Base-by-base conservation (phyloP, 805 yeast genomes). In the Candida manassasensis region DNA sequence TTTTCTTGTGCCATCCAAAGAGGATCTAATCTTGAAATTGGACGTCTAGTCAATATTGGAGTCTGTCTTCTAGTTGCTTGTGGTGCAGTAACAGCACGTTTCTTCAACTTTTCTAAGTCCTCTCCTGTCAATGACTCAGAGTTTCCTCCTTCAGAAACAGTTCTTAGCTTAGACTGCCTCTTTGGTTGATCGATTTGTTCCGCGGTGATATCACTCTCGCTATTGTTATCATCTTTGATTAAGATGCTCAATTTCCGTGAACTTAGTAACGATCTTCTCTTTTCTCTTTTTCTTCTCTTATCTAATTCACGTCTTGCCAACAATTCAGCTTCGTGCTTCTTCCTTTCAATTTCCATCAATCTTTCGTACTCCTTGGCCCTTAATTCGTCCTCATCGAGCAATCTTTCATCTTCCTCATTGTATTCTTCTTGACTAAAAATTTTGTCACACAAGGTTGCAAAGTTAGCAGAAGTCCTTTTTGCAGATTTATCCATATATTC, bases 371-470 rank as follows among this genome's bases (percentile, higher is more conserved):
- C 73, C 31, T 41, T 52, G n/a, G 67, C 71, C 38, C 54, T 54
- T 41, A 49, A 61, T 41, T 67, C 72, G 42, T 66, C 73, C 32
- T 57, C 65, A 41, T 65, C 72, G 9, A 62, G 54, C 41, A 66
- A 57, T 29, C 50, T 55, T 40, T 61, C 71, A 40, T 78, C 84
- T 35, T 70, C 76, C 44, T 71, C 73, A 33, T 61, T 57, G 42
- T 66, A 65, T 3, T 54, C 60, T 49, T 81, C 88, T 55, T 81
- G 83, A 48, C 76, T 82, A 65, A 83, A 83, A 39, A 83, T 76
- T 56, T 76, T 79, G 59, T 83, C 90, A 64, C 87, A 81, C 28
- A 83, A 63, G 2, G 83, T 73, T 9, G 88, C 93, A 64, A 83
- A 83, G 42, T 83, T 84, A 11, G 85, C 79, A 24, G 85, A 78